phyloP scores from a whole-genome alignment of 306 rosid species.

The Fagus crenata region DNA sequence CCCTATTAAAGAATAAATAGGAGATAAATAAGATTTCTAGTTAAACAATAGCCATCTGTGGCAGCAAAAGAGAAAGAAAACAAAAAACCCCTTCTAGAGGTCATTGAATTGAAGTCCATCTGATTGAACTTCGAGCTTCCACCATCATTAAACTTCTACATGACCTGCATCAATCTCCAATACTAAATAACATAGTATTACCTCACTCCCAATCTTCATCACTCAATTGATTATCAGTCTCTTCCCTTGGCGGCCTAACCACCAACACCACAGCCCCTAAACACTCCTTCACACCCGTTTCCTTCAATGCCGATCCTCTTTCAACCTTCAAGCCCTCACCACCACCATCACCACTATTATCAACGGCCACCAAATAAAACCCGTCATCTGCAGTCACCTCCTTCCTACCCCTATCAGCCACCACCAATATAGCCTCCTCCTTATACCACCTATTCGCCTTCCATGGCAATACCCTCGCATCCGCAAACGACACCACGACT shows the following conservation, averaged over 20 bases:
- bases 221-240: constrained; percentile 46
- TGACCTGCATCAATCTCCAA: constrained; percentile 22
- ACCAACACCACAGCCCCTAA: constrained; percentile 71
- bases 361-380: constrained; percentile 55
- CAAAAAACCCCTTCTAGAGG: neutral
- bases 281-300: constrained; percentile 47
- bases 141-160: neutral
- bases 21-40: constrained; percentile 26
- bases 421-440: constrained; percentile 85
- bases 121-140: constrained; percentile 9
- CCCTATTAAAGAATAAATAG: constrained; percentile 19
- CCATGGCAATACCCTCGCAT: constrained; percentile 87
- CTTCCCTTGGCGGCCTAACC: constrained; percentile 77
- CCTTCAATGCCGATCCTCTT: constrained; percentile 65
- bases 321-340: constrained; percentile 55
- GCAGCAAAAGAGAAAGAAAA: neutral
- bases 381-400: constrained; percentile 62
- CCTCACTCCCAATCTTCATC: constrained; percentile 89
- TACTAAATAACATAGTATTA: constrained; percentile 3
- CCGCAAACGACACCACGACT: constrained; percentile 62
- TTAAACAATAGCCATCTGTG: constrained; percentile 13
- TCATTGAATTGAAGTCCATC: constrained; percentile 11
- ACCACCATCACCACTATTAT: constrained; percentile 23
- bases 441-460: constrained; percentile 69
- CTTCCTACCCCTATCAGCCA: constrained; percentile 55